Conservation (phyloP, 2,329 filamentous ascomycete genomes). For the Leptographium lundbergii region DNA sequence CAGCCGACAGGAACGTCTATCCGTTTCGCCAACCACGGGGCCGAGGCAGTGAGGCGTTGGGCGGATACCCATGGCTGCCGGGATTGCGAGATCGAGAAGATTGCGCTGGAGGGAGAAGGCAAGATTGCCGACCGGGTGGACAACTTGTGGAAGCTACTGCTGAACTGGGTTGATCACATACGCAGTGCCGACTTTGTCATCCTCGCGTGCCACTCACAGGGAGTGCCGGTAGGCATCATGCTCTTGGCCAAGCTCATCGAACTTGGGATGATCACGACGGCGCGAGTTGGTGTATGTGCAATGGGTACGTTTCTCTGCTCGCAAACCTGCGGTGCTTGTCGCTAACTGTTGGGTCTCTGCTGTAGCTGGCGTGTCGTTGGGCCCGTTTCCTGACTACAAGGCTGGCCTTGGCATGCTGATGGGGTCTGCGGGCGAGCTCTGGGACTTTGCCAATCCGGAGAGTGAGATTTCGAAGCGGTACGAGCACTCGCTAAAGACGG, state of each 20-base stretch:
- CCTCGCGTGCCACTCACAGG: slow-evolving; percentile 90
- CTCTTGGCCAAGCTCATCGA: slow-evolving; percentile 85
- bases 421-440: slow-evolving; percentile 84
- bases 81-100: slow-evolving; percentile 79
- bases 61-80: slow-evolving; percentile 58
- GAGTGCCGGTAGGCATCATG: slow-evolving; percentile 88
- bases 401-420: slow-evolving; percentile 76
- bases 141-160: slow-evolving; percentile 82
- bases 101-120: slow-evolving; percentile 88
- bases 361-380: slow-evolving; percentile 74
- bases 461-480: slow-evolving; percentile 77
- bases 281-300: slow-evolving; percentile 74
- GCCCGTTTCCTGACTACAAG: slow-evolving; percentile 85
- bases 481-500: slow-evolving; percentile 58
- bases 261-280: slow-evolving; percentile 66
- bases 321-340: slow-evolving; percentile 6
- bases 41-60: slow-evolving; percentile 75
- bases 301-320: slow-evolving; percentile 34
- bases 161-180: slow-evolving; percentile 91
- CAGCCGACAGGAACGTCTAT: slow-evolving; percentile 94
- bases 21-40: slow-evolving; percentile 79
- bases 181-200: slow-evolving; percentile 79
- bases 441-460: slow-evolving; percentile 76
- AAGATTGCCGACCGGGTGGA: slow-evolving; percentile 82
- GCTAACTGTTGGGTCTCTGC: not conserved